phyloP scores from a whole-genome alignment of 768 basidiomycete genomes.

The Lactarius tabidus region DNA sequence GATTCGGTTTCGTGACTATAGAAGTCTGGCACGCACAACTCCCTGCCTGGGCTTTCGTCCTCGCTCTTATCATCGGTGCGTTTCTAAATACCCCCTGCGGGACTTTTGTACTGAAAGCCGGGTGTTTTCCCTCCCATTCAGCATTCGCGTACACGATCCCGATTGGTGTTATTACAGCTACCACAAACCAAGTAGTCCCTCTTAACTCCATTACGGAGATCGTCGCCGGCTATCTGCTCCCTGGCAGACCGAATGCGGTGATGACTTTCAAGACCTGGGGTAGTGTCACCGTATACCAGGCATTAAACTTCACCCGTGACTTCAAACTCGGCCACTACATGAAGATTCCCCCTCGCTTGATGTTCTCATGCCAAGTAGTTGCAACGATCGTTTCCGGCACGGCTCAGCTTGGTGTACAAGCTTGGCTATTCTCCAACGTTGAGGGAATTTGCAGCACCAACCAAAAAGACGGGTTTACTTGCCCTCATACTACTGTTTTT shows the following conservation, averaged over 20 bases:
- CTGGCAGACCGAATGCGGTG: constrained; percentile 75
- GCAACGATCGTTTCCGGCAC: constrained; percentile 48
- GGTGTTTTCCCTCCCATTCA: neutral
- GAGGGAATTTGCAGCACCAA: constrained; percentile 41
- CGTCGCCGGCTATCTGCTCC: constrained; percentile 76
- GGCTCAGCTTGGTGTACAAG: constrained; percentile 60
- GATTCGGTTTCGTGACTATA: constrained; percentile 53
- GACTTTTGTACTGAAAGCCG: neutral
- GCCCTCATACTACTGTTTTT: constrained; percentile 46
- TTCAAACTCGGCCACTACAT: constrained; percentile 71
- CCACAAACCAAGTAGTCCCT: constrained; percentile 74
- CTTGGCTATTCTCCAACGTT: constrained; percentile 36
- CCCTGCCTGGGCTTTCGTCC: constrained; percentile 69
- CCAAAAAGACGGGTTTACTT: constrained; percentile 36
- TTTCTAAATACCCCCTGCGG: neutral
- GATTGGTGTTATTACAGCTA: constrained; percentile 72
- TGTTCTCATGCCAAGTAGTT: constrained; percentile 68
- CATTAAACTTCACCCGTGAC: constrained; percentile 64
- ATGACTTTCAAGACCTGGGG: constrained; percentile 88
- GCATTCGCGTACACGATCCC: constrained; percentile 67
- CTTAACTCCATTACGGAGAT: constrained; percentile 74
- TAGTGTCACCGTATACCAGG: constrained; percentile 66
- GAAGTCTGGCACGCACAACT: constrained; percentile 69
- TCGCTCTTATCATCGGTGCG: constrained; percentile 59
- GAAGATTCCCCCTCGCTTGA: constrained; percentile 70